These are phyloP conservation scores for Prunus campanulata DNA, from an alignment of 306 rosid genomes.

Conservation along the genomic window DNA sequence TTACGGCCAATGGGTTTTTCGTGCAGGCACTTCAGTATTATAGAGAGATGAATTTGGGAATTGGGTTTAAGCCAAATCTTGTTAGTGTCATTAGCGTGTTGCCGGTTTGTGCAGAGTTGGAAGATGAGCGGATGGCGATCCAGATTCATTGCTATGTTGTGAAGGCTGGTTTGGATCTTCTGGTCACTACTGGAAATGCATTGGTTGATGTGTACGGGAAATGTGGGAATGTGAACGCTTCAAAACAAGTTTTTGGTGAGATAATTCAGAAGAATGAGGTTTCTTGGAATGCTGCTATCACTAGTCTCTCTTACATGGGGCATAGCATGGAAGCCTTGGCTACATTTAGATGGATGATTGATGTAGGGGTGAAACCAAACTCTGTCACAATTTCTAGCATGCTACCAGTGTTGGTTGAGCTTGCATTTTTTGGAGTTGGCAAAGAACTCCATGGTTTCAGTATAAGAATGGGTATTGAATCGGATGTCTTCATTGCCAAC, in stretches of 20 bases:
- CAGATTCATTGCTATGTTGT: conserved; percentile 60
- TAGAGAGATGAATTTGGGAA: conserved; percentile 38
- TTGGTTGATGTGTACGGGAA: conserved; percentile 83
- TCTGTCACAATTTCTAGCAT: conserved; percentile 67
- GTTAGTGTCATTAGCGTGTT: conserved; percentile 58
- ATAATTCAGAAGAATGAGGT: conserved; percentile 64
- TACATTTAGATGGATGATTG: conserved; percentile 60
- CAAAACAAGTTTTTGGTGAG: conserved; percentile 61
- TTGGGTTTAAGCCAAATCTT: conserved; percentile 48
- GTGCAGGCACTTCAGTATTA: conserved; percentile 41
- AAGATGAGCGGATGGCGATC: conserved; percentile 44
- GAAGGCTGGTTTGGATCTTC: conserved; percentile 68
- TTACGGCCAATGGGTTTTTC: conserved; percentile 47
- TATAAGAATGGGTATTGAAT: conserved; percentile 49
- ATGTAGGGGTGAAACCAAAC: conserved; percentile 54
- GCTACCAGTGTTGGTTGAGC: conserved; percentile 69
- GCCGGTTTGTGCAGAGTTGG: conserved; percentile 61
- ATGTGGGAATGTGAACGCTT: conserved; percentile 60
- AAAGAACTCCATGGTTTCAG: conserved; percentile 73
- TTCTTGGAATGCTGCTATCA: conserved; percentile 81
- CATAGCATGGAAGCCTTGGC: conserved; percentile 42
- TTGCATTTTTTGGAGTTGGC: conserved; percentile 48
- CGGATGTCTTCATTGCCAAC: conserved; percentile 65
- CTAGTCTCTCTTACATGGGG: conserved; percentile 61
- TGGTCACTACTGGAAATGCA: conserved; percentile 56